Evolutionary conservation across 495 filamentous ascomycete genomes (phyloP).

Genomic region (Friedmanniomyces endolithicus): DNA sequence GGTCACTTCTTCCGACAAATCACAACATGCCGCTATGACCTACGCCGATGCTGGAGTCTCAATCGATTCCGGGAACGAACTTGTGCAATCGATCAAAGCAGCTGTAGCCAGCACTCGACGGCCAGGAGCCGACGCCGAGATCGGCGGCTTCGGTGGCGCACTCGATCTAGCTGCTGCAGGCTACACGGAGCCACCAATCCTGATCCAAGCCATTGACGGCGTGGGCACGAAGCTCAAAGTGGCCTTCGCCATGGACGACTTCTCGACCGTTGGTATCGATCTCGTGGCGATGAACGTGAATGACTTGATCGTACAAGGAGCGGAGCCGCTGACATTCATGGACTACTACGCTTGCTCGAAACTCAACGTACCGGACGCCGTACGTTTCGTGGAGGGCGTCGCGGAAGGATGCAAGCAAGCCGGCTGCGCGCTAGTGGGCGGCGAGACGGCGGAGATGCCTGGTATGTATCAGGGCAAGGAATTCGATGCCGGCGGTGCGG

Average conservation of each 20-base stretch:
- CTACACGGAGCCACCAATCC: constrained; percentile 58
- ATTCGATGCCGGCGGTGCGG: constrained; percentile 83
- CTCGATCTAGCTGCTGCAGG: constrained; percentile 70
- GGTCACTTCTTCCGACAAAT: constrained; percentile 32
- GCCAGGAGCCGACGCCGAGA: constrained; percentile 75
- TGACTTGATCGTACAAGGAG: constrained; percentile 89
- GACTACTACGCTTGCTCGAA: constrained; percentile 90
- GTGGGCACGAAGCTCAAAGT: constrained; percentile 95
- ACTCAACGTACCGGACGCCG: constrained; percentile 63
- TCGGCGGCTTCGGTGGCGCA: constrained; percentile 89
- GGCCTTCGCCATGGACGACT: constrained; percentile 74
- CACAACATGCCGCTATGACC: constrained; percentile 45
- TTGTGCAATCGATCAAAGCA: constrained; percentile 78
- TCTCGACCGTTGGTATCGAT: constrained; percentile 85
- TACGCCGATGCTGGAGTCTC: constrained; percentile 90
- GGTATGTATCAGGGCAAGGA: constrained; percentile 71
- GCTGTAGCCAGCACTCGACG: constrained; percentile 66
- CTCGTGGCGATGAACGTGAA: constrained; percentile 99
- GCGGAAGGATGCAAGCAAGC: constrained; percentile 70
- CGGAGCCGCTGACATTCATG: constrained; percentile 85
- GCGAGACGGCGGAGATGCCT: constrained; percentile 97
- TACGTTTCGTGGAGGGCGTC: constrained; percentile 75
- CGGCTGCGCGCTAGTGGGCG: constrained; percentile 80
- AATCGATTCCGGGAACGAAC: constrained; percentile 80
- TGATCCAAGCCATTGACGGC: constrained; percentile 87